phyloP scores from a whole-genome alignment of 768 basidiomycete genomes.

The Fomitopsis serialis region DNA sequence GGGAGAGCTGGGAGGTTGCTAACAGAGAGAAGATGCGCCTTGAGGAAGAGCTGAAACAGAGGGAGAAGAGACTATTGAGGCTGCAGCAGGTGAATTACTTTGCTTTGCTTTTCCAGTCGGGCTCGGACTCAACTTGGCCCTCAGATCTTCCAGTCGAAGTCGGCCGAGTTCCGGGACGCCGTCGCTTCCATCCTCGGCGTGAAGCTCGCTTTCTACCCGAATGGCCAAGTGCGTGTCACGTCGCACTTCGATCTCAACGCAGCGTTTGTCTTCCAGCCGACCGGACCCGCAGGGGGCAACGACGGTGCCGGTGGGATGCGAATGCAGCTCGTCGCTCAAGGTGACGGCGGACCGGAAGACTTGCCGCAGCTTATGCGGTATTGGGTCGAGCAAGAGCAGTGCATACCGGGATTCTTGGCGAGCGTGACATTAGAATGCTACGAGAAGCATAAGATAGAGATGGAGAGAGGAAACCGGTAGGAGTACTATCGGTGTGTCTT shows the following conservation, averaged over 20 bases:
- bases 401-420: constrained; percentile 85
- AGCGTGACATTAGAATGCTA: constrained; percentile 86
- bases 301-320: constrained; percentile 20
- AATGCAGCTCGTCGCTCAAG: constrained; percentile 73
- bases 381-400: constrained; percentile 83
- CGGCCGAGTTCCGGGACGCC: constrained; percentile 87
- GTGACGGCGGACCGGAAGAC: constrained; percentile 71
- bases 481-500: no score
- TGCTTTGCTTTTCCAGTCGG: neutral
- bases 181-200: constrained; percentile 87
- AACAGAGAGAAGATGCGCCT: constrained; percentile 65
- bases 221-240: constrained; percentile 85
- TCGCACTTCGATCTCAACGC: constrained; percentile 86
- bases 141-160: constrained; percentile 80
- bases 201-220: constrained; percentile 87
- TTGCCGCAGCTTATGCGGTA: constrained; percentile 72
- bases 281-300: constrained; percentile 29
- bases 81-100: constrained; percentile 64
- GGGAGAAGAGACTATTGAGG: constrained; percentile 74
- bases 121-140: neutral
- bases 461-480: neutral
- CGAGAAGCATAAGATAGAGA: constrained; percentile 42
- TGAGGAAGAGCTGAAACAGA: constrained; percentile 59
- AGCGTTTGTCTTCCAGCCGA: constrained; percentile 81
- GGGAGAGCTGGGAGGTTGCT: constrained; percentile 74